These are phyloP conservation scores for Chamaecyparis obtusa DNA, from an alignment of 75 land plant species.

Conservation along the genomic window DNA sequence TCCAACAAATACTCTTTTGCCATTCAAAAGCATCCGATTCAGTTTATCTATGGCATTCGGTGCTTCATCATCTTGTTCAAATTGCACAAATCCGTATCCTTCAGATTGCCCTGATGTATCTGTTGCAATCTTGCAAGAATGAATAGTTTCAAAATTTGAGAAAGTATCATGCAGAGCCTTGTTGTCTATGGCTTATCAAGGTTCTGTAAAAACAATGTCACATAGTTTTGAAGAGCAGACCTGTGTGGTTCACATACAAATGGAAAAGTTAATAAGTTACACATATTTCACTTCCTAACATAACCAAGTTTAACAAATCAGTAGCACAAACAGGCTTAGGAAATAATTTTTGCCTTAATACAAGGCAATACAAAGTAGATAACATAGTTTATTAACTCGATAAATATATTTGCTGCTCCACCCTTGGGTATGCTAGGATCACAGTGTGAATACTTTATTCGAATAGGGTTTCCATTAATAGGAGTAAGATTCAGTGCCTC, in stretches of 20 bases:
- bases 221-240: conserved; percentile 9
- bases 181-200: conserved; percentile 80
- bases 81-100: conserved; percentile 92
- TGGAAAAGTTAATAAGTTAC: too few relatives aligned
- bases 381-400: conserved; percentile 55
- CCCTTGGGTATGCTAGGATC: conserved; percentile 69
- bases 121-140: conserved; percentile 85
- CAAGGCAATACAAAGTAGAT: conserved; percentile 21
- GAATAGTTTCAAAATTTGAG: conserved; percentile 66
- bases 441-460: conserved; percentile 80
- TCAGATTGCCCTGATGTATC: conserved; percentile 74
- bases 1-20: conserved; percentile 85
- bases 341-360: conserved; percentile 16
- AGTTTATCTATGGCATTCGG: conserved; percentile 73
- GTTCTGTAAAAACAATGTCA: conserved; percentile 48
- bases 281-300: not conserved
- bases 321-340: not conserved
- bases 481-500: conserved; percentile 70
- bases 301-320: not conserved
- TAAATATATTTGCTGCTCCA: conserved; percentile 72
- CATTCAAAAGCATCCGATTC: conserved; percentile 87
- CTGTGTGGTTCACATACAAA: not conserved
- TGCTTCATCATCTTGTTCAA: conserved; percentile 77
- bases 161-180: conserved; percentile 83
- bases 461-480: conserved; percentile 61